phyloP scores from a whole-genome alignment of 106 monocot species.

The Triglochin maritima region DNA sequence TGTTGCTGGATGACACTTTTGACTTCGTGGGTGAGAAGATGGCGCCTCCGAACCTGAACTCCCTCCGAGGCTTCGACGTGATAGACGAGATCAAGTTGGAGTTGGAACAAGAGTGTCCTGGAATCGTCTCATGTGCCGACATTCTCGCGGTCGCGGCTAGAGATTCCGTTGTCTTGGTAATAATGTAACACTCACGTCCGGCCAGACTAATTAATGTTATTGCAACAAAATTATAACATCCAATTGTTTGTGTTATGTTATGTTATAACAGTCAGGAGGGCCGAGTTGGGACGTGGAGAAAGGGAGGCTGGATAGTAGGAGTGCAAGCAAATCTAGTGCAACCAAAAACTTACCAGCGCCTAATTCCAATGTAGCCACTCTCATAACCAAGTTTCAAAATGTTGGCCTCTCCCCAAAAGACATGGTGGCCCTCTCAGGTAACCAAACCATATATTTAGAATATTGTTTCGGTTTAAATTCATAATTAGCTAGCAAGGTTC shows the following conservation, averaged over 20 bases:
- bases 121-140: constrained; percentile 75
- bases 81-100: constrained; percentile 68
- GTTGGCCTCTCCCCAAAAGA: constrained; percentile 56
- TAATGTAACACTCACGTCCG: background rate
- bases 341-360: constrained; percentile 65
- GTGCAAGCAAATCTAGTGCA: constrained; percentile 35
- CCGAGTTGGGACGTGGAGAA: constrained; percentile 81
- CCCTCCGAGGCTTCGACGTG: constrained; percentile 82
- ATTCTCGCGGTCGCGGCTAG: constrained; percentile 68
- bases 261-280: constrained; percentile 49
- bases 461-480: too few relatives aligned
- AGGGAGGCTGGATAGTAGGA: constrained; percentile 60
- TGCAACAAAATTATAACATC: too few relatives aligned
- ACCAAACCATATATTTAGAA: background rate
- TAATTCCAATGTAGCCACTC: constrained; percentile 48
- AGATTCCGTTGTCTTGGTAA: constrained; percentile 56
- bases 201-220: too few relatives aligned
- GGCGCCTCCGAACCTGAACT: constrained; percentile 67
- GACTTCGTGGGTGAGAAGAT: constrained; percentile 56
- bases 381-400: constrained; percentile 51
- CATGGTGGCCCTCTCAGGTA: constrained; percentile 86
- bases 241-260: background rate
- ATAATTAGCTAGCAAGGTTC: too few relatives aligned
- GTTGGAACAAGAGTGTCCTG: constrained; percentile 57
- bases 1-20: constrained; percentile 57